Evolutionary conservation across 179 eudicot species (phyloP).

Genomic region (Silene vulgaris): DNA sequence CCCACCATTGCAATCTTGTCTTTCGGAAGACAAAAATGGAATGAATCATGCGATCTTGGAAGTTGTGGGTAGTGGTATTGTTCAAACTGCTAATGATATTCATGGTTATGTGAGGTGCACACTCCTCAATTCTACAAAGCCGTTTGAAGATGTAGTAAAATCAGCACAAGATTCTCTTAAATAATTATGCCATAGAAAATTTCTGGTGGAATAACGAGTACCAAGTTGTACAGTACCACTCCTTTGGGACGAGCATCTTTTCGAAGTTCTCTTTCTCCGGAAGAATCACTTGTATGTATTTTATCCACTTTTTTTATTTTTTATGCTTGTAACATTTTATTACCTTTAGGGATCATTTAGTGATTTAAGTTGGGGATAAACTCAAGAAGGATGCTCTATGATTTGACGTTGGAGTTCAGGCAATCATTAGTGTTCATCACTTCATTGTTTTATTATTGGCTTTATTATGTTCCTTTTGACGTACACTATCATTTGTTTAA

Average conservation of each 20-base stretch:
- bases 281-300: slow-evolving; percentile 84
- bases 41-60: slow-evolving; percentile 98
- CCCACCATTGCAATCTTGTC: slow-evolving; percentile 92
- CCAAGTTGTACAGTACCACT: slow-evolving; percentile 79
- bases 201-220: slow-evolving; percentile 93
- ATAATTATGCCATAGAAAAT: slow-evolving; percentile 87
- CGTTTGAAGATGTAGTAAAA: slow-evolving; percentile 93
- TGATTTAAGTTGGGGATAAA: background rate
- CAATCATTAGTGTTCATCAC: no score
- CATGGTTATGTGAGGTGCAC: slow-evolving; percentile 97
- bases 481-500: background rate
- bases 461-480: background rate
- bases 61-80: slow-evolving; percentile 97
- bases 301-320: background rate
- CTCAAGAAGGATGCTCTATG: background rate
- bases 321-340: background rate
- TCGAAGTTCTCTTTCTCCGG: slow-evolving; percentile 93
- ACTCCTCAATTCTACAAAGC: slow-evolving; percentile 89
- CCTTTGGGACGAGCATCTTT: slow-evolving; percentile 95
- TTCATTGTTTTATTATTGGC: background rate
- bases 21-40: slow-evolving; percentile 98
- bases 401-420: background rate
- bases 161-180: slow-evolving; percentile 94
- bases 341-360: background rate
- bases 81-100: slow-evolving; percentile 92